These are phyloP conservation scores for Suillus tomentosus DNA, from an alignment of 768 basidiomycete species.

Conservation along the genomic window DNA sequence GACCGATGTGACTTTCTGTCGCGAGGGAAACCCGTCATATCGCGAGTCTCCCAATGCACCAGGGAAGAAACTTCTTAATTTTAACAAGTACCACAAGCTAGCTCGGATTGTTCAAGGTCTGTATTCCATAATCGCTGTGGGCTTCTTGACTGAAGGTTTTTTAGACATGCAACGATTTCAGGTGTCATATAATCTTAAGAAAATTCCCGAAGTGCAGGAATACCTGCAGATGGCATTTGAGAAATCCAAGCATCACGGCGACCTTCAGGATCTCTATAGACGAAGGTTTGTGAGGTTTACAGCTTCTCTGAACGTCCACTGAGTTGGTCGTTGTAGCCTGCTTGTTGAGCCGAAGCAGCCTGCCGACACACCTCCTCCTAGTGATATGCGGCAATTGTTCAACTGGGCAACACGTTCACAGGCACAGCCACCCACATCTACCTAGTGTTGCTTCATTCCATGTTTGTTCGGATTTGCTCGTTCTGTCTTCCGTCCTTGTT, in stretches of 20 bases:
- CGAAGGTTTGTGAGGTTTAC: constrained; percentile 58
- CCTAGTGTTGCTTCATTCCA: constrained; percentile 23
- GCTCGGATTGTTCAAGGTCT: constrained; percentile 81
- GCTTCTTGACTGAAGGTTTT: constrained; percentile 12
- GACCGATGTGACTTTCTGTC: constrained; percentile 93
- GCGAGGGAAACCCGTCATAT: constrained; percentile 89
- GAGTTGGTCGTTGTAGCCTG: constrained; percentile 46
- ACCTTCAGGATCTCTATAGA: constrained; percentile 82
- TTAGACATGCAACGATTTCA: constrained; percentile 93
- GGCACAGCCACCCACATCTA: constrained; percentile 39
- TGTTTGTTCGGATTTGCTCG: constrained; percentile 19
- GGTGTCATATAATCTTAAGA: constrained; percentile 80
- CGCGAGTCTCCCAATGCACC: constrained; percentile 77
- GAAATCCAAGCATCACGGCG: constrained; percentile 74
- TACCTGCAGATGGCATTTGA: constrained; percentile 77
- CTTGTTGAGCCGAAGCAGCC: constrained; percentile 83
- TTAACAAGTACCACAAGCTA: constrained; percentile 94
- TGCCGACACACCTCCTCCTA: constrained; percentile 62
- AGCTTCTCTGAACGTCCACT: neutral
- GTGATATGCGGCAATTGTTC: constrained; percentile 79
- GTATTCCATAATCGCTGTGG: constrained; percentile 12
- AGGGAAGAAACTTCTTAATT: constrained; percentile 85
- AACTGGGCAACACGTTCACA: constrained; percentile 72
- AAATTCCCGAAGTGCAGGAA: constrained; percentile 85
- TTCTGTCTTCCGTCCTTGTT: constrained; percentile 17